A percentile compares a stretch with the other conserved stretches of the same genome.
These are phyloP conservation scores for Avena sativa DNA, from an alignment of 176 grass and related monocot species.

Conservation along the genomic window DNA sequence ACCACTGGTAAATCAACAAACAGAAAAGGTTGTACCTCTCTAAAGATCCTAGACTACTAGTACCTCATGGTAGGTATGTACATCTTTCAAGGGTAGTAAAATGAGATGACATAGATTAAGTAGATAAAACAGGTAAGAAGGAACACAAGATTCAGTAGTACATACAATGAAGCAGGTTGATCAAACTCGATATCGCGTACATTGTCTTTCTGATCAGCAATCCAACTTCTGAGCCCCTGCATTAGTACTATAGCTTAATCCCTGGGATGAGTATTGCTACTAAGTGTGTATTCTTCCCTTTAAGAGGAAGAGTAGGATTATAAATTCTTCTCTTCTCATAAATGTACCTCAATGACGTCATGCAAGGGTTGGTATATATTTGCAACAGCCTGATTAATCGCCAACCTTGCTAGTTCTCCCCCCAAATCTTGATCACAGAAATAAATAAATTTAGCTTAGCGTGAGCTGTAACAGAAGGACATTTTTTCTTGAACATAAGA, in stretches of 20 bases:
- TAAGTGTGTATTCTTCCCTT: too few species aligned
- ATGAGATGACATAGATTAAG: constrained; percentile 9
- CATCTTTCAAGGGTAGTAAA: not conserved
- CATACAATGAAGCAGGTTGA: constrained; percentile 79
- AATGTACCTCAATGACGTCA: constrained; percentile 78
- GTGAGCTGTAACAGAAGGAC: constrained; percentile 20
- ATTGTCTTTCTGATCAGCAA: constrained; percentile 51
- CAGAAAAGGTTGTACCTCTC: constrained; percentile 1
- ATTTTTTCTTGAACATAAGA: constrained; percentile 8
- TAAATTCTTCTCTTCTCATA: constrained; percentile 25
- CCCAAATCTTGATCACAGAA: constrained; percentile 57
- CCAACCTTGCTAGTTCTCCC: constrained; percentile 66
- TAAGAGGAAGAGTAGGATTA: not conserved
- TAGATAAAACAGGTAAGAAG: constrained; percentile 30
- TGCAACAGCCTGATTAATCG: constrained; percentile 53
- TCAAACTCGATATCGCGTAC: constrained; percentile 69
- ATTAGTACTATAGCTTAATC: constrained; percentile 42
- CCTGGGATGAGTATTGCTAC: not conserved
- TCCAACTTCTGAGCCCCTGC: constrained; percentile 84
- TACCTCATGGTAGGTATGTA: not conserved
- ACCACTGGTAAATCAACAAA: not conserved
- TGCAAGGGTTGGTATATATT: constrained; percentile 82
- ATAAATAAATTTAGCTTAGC: constrained; percentile 36
- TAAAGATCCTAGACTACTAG: not conserved
- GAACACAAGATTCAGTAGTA: constrained; percentile 37